These are phyloP conservation scores for Talaromyces marneffei DNA, from an alignment of 2,329 filamentous ascomycete species.

Conservation along the genomic window DNA sequence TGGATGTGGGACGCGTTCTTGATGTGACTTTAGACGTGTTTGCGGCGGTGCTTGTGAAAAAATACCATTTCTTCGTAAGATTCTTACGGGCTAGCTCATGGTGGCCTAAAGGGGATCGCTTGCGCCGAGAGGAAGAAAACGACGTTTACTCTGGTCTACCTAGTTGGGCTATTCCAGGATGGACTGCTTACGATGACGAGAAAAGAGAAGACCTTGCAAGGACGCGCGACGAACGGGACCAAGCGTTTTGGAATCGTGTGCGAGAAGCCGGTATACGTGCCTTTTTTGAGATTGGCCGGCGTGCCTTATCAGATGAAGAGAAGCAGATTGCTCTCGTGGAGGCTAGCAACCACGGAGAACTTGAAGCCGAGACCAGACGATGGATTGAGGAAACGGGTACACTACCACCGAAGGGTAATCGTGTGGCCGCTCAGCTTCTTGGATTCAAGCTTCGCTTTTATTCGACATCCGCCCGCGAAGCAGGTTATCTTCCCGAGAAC, in stretches of 20 bases:
- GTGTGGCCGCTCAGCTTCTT: conserved; percentile 85
- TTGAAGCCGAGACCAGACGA: conserved; percentile 55
- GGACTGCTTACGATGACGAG: conserved; percentile 60
- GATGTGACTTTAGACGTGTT: conserved; percentile 95
- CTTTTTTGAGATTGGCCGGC: conserved; percentile 81
- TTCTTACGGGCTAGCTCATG: conserved; percentile 87
- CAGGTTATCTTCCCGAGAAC: conserved; percentile 81
- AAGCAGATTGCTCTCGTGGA: conserved; percentile 44
- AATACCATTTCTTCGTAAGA: conserved; percentile 91
- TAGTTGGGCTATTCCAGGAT: conserved; percentile 73
- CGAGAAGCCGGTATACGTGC: conserved; percentile 69
- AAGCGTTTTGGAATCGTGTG: conserved; percentile 75
- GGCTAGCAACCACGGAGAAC: conserved; percentile 34
- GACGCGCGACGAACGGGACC: conserved; percentile 61
- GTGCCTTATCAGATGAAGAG: conserved; percentile 58
- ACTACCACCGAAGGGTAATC: conserved; percentile 77
- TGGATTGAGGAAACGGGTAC: conserved; percentile 81
- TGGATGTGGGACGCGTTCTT: conserved; percentile 89
- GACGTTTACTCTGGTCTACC: conserved; percentile 61
- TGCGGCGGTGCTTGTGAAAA: conserved; percentile 85
- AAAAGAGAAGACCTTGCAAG: conserved; percentile 56
- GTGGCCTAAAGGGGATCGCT: conserved; percentile 72
- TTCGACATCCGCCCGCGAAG: conserved; percentile 66
- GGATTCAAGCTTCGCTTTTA: conserved; percentile 98
- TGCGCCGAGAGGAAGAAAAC: conserved; percentile 29